These are phyloP conservation scores for Lactuca saligna DNA, from an alignment of 129 eudicot genomes.

Conservation along the genomic window DNA sequence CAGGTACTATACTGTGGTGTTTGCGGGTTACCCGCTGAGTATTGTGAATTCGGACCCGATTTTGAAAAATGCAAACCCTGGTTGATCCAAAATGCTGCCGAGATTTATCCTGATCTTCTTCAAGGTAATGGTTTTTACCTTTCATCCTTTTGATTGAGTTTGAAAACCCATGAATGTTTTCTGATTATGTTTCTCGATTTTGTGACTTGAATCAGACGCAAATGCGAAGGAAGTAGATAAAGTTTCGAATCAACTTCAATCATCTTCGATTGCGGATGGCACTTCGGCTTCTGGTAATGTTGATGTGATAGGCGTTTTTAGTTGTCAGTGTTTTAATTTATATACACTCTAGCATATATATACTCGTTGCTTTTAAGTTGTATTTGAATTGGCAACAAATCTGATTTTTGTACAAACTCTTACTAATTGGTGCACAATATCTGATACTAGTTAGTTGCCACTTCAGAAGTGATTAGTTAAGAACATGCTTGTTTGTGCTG, in stretches of 20 bases:
- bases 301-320: not conserved
- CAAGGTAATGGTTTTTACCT: constrained; percentile 43
- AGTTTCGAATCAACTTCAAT: constrained; percentile 69
- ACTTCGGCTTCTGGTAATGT: constrained; percentile 37
- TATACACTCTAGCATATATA: not conserved
- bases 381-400: not conserved
- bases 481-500: too few species aligned
- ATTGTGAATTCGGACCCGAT: constrained; percentile 94
- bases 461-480: too few species aligned
- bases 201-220: constrained; percentile 28
- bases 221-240: constrained; percentile 56
- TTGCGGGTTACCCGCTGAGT: constrained; percentile 78
- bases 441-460: too few species aligned
- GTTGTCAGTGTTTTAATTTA: not conserved
- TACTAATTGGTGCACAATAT: too few species aligned
- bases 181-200: not conserved
- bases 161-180: constrained; percentile 17
- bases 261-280: constrained; percentile 53
- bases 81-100: constrained; percentile 75
- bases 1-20: constrained; percentile 75
- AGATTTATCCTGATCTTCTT: constrained; percentile 68
- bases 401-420: not conserved
- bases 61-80: constrained; percentile 93
- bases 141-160: constrained; percentile 6
- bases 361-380: not conserved